phyloP scores from a whole-genome alignment of 768 basidiomycete genomes.

The Hericium erinaceus region DNA sequence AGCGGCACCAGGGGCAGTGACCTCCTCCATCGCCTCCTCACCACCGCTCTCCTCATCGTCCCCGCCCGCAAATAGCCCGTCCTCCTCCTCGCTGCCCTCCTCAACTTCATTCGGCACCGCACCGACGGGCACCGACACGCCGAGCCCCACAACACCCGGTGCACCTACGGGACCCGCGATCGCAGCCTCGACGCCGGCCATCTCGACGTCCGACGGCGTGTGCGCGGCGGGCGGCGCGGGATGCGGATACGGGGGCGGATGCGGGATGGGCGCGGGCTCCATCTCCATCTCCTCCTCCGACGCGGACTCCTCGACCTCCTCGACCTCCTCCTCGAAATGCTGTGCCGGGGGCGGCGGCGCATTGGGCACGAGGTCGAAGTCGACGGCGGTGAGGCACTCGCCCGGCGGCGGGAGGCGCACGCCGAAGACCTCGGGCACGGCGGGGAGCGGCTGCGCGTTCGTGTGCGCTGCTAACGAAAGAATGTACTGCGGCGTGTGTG shows the following conservation, averaged over 20 bases:
- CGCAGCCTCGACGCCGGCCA: conserved; percentile 30
- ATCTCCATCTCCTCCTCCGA: conserved; percentile 61
- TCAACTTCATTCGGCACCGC: conserved; percentile 33
- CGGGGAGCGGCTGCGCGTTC: conserved; percentile 69
- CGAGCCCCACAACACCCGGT: conserved; percentile 13
- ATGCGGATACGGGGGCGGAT: conserved; percentile 15
- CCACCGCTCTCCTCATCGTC: conserved; percentile 51
- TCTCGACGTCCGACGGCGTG: conserved; percentile 60
- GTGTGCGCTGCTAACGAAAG: conserved; percentile 77
- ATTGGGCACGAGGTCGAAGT: conserved; percentile 83
- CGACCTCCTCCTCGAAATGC: conserved; percentile 72
- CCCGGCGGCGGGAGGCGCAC: conserved; percentile 60
- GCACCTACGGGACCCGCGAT: not conserved
- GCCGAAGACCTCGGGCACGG: conserved; percentile 85
- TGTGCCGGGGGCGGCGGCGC: conserved; percentile 71
- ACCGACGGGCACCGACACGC: conserved; percentile 10
- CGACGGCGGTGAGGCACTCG: conserved; percentile 72
- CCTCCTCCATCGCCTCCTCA: conserved; percentile 73
- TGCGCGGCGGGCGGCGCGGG: conserved; percentile 36
- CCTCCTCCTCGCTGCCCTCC: conserved; percentile 70
- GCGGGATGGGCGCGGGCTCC: conserved; percentile 52
- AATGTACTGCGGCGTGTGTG: conserved; percentile 43
- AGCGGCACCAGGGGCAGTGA: conserved; percentile 26
- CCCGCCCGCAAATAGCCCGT: conserved; percentile 68
- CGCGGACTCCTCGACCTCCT: conserved; percentile 73